Evolutionary conservation across 441 rosid genomes (phyloP).

Genomic region (Erodium moschatum): DNA sequence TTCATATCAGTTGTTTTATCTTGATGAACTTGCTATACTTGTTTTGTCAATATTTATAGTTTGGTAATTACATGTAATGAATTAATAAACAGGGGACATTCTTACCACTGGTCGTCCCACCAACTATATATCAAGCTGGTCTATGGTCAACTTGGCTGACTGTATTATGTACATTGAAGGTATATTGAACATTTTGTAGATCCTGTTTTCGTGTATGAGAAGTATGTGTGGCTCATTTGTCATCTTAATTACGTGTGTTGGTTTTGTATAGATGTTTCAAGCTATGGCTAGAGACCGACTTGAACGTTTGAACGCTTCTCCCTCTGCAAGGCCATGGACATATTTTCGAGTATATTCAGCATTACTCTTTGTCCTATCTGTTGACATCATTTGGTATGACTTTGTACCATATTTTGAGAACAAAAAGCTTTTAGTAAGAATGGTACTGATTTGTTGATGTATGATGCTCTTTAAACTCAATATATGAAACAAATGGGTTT

Average conservation of each 20-base stretch:
- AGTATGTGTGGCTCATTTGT: neutral
- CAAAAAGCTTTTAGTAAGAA: neutral
- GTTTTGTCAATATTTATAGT: constrained; percentile 7
- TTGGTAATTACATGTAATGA: constrained; percentile 10
- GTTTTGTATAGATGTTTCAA: constrained; percentile 78
- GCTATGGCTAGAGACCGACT: constrained; percentile 96
- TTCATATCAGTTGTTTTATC: neutral
- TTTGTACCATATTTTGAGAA: constrained; percentile 20
- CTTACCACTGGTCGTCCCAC: constrained; percentile 79
- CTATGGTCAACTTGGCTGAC: constrained; percentile 88
- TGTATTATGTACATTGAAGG: constrained; percentile 84
- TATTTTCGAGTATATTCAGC: constrained; percentile 85
- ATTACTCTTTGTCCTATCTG: constrained; percentile 60
- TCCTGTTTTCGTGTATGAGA: neutral
- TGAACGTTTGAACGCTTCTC: constrained; percentile 90
- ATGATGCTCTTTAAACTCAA: neutral
- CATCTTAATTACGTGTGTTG: neutral
- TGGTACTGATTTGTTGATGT: neutral
- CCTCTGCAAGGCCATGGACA: constrained; percentile 79
- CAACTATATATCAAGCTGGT: constrained; percentile 70
- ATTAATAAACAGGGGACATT: constrained; percentile 62
- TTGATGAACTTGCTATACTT: neutral
- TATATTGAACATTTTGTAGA: constrained; percentile 65
- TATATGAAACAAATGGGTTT: neutral
- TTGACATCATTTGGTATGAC: constrained; percentile 69